A percentile compares a stretch with the other conserved stretches of the same genome.
phyloP scores from a whole-genome alignment of 2,329 filamentous ascomycete genomes.

The Colletotrichum liaoningense region DNA sequence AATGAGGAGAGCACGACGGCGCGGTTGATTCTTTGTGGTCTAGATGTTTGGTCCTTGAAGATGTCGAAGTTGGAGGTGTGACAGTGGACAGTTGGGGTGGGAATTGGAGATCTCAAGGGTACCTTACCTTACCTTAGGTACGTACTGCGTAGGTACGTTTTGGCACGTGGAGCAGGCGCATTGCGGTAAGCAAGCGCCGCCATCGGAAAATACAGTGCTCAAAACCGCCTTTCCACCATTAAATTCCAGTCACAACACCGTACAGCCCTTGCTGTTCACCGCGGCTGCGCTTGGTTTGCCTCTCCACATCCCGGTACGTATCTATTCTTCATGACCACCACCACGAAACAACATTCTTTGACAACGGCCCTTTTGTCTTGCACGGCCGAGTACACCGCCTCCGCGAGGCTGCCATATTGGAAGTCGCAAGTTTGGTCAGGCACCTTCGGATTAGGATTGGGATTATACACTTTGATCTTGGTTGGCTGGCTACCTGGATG shows the following conservation, averaged over 20 bases:
- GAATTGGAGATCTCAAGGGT: neutral
- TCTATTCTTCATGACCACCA: neutral
- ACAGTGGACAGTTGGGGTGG: neutral
- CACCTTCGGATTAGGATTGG: neutral
- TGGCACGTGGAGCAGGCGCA: neutral
- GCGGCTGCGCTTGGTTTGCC: conserved; percentile 32
- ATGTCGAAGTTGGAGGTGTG: neutral
- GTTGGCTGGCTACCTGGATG: neutral
- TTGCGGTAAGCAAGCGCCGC: neutral
- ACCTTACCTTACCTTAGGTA: too few relatives aligned
- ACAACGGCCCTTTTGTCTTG: neutral
- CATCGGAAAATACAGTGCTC: too few relatives aligned
- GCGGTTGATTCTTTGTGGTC: neutral
- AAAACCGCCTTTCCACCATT: too few relatives aligned
- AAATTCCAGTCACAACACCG: neutral
- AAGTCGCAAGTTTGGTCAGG: neutral
- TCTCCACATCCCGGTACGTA: conserved; percentile 23
- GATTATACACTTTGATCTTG: neutral
- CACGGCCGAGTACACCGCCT: neutral
- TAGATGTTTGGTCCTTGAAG: neutral
- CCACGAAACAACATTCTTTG: too few relatives aligned
- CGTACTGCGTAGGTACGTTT: too few relatives aligned
- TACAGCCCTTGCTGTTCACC: neutral
- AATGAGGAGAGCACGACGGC: too few relatives aligned
- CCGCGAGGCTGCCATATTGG: neutral